phyloP scores from a whole-genome alignment of 495 filamentous ascomycete genomes.

The Chaetomidium leptoderma region DNA sequence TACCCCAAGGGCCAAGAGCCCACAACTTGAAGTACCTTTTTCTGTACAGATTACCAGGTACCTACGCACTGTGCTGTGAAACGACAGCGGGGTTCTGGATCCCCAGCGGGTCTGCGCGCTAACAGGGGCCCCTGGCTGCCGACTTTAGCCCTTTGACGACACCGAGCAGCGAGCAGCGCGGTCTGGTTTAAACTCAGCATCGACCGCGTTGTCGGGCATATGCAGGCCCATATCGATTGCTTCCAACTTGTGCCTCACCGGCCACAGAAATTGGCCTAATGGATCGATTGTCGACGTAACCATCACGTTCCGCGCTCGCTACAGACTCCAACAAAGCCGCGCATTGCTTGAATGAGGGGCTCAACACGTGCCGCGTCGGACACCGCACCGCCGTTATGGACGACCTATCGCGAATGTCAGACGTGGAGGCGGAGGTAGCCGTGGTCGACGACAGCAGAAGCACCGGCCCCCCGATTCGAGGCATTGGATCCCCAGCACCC shows the following conservation, averaged over 20 bases:
- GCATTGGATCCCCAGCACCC: slow-evolving; percentile 21
- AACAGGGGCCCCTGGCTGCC: not conserved
- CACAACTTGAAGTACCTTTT: too few species aligned
- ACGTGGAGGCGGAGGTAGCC: slow-evolving; percentile 24
- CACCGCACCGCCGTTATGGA: slow-evolving; percentile 12
- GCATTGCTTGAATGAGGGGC: not conserved
- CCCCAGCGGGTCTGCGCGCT: not conserved
- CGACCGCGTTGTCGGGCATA: not conserved
- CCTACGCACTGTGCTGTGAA: too few species aligned
- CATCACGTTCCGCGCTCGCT: not conserved
- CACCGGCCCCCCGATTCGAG: not conserved
- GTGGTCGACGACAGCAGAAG: slow-evolving; percentile 14
- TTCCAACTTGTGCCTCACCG: not conserved
- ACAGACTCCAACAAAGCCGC: not conserved
- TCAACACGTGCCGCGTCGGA: not conserved
- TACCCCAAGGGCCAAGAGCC: too few species aligned
- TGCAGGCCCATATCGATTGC: too few species aligned
- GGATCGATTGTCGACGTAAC: not conserved
- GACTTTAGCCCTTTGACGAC: not conserved
- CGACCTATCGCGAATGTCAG: slow-evolving; percentile 29
- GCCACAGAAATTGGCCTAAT: not conserved
- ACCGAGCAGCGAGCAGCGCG: not conserved
- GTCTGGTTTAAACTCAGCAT: not conserved
- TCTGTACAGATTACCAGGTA: too few species aligned
- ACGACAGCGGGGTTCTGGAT: too few species aligned